These are phyloP conservation scores for Lipomyces kockii DNA, from an alignment of 805 yeast species.

Conservation along the genomic window DNA sequence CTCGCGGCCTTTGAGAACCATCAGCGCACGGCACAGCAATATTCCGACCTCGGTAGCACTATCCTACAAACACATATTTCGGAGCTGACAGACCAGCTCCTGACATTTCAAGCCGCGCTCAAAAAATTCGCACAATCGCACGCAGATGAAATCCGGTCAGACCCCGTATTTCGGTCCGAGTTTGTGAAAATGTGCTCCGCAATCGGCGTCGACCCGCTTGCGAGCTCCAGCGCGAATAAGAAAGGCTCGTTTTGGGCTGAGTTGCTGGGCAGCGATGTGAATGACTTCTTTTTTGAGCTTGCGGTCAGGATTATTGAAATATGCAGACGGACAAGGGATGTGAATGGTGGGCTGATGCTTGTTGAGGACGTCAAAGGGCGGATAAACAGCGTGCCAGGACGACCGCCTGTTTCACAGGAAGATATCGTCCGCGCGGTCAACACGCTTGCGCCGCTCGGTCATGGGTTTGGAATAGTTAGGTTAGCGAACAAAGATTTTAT, in stretches of 20 bases:
- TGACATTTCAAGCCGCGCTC: slow-evolving; percentile 76
- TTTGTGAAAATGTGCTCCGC: slow-evolving; percentile 76
- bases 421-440: slow-evolving; percentile 65
- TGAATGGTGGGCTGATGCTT: slow-evolving; percentile 82
- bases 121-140: slow-evolving; percentile 76
- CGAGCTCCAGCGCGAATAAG: slow-evolving; percentile 41
- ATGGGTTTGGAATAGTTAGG: slow-evolving; percentile 67
- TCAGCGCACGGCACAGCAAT: slow-evolving; percentile 49
- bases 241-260: slow-evolving; percentile 47
- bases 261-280: slow-evolving; percentile 45
- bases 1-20: slow-evolving; percentile 53
- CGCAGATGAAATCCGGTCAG: slow-evolving; percentile 64
- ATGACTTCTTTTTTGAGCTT: slow-evolving; percentile 67
- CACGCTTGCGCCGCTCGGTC: slow-evolving; percentile 62
- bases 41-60: slow-evolving; percentile 56
- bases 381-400: slow-evolving; percentile 21
- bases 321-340: slow-evolving; percentile 67
- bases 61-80: slow-evolving; percentile 60
- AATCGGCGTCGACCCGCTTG: slow-evolving; percentile 84
- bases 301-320: slow-evolving; percentile 76
- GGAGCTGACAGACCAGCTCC: slow-evolving; percentile 70
- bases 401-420: slow-evolving; percentile 44
- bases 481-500: slow-evolving; percentile 63
- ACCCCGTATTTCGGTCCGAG: slow-evolving; percentile 67
- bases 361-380: slow-evolving; percentile 56